Evolutionary conservation across 352 stramenopile species (phyloP).

Genomic region (Pythium coloratum): DNA sequence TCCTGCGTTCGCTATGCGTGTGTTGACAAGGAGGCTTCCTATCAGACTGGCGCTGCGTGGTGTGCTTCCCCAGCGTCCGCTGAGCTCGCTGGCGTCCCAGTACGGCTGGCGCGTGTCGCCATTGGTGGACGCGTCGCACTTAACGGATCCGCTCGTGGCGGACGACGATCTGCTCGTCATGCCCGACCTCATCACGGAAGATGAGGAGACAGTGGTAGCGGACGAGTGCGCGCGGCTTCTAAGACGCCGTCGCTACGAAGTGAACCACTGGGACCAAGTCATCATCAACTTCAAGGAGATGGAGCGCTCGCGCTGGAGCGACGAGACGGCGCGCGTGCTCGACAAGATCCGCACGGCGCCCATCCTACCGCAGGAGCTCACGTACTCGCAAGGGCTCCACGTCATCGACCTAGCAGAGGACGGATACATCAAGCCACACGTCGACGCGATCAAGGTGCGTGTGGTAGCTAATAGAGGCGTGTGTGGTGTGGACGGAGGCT

Average conservation of each 20-base stretch:
- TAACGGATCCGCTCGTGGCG: constrained; percentile 52
- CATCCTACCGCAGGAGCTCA: constrained; percentile 60
- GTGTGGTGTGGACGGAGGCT: background rate
- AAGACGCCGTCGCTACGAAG: constrained; percentile 72
- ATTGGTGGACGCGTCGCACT: constrained; percentile 57
- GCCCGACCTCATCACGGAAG: constrained; percentile 67
- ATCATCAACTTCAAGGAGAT: constrained; percentile 91
- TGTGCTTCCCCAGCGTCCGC: background rate
- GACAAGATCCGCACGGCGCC: constrained; percentile 58
- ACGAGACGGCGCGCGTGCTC: constrained; percentile 63
- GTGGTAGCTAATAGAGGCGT: background rate
- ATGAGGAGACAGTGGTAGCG: constrained; percentile 69
- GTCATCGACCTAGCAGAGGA: constrained; percentile 82
- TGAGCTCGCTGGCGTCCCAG: constrained; percentile 20
- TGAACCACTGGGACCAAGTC: constrained; percentile 82
- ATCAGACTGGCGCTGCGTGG: background rate
- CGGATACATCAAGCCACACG: constrained; percentile 83
- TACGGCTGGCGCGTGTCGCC: constrained; percentile 25
- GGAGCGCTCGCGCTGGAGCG: constrained; percentile 80
- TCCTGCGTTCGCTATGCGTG: background rate
- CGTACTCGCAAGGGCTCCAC: constrained; percentile 75
- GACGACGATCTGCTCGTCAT: constrained; percentile 65
- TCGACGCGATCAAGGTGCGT: constrained; percentile 82
- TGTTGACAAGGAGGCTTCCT: background rate
- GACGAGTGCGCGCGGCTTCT: constrained; percentile 71